Evolutionary conservation across 495 filamentous ascomycete species (phyloP).

Genomic region (Talaromyces thailandensis): DNA sequence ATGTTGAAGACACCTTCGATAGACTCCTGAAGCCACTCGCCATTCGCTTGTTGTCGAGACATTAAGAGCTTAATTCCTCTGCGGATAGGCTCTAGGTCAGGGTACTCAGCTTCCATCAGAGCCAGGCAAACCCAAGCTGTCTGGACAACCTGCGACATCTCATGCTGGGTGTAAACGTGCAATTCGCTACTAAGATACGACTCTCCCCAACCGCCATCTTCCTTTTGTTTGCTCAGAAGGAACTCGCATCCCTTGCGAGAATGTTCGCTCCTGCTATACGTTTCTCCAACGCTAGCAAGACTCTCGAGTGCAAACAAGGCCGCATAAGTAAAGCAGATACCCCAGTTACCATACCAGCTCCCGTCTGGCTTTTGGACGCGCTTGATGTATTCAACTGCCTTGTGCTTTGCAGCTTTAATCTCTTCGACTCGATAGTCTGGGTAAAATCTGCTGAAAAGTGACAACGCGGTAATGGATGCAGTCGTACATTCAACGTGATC

Average conservation of each 20-base stretch:
- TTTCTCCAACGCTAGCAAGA: constrained; percentile 72
- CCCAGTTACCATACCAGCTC: constrained; percentile 95
- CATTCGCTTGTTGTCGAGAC: constrained; percentile 73
- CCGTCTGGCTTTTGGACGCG: constrained; percentile 70
- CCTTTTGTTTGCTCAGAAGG: constrained; percentile 69
- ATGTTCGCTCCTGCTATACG: constrained; percentile 59
- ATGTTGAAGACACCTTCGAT: constrained; percentile 99
- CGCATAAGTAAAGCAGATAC: constrained; percentile 95
- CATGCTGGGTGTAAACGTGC: constrained; percentile 53
- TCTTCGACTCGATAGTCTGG: constrained; percentile 70
- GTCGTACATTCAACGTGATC: constrained; percentile 98
- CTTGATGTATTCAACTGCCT: constrained; percentile 75
- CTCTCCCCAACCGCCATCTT: constrained; percentile 95
- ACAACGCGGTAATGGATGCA: constrained; percentile 82
- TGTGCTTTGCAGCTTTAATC: constrained; percentile 59
- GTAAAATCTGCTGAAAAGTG: constrained; percentile 70
- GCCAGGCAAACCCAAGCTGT: constrained; percentile 87
- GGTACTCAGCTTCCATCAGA: constrained; percentile 77
- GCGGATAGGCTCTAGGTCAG: constrained; percentile 61
- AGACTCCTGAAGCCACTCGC: constrained; percentile 89
- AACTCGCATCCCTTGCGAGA: constrained; percentile 76
- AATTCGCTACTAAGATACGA: constrained; percentile 68
- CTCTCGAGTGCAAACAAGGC: constrained; percentile 91
- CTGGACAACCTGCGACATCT: constrained; percentile 74
- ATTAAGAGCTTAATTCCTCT: constrained; percentile 75